Conservation (phyloP, 2,329 filamentous ascomycete genomes). For the Penicillium janthinellum region DNA sequence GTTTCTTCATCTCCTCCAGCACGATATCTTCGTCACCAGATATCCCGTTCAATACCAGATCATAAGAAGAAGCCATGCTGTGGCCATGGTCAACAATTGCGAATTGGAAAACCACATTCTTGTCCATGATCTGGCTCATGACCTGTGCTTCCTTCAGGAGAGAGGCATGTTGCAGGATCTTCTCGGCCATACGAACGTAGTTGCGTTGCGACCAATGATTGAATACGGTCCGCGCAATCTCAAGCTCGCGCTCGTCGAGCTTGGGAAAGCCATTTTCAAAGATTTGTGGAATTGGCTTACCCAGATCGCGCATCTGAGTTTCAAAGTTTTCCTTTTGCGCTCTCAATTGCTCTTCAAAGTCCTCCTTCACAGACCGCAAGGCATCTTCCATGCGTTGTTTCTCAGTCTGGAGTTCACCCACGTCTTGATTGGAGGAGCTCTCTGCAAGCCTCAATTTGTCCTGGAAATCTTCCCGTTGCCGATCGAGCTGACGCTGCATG, state of each 20-base stretch:
- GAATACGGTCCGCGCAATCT: conserved; percentile 66
- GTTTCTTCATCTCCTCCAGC: conserved; percentile 79
- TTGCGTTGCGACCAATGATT: conserved; percentile 79
- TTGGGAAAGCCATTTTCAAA: conserved; percentile 47
- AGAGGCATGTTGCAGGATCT: conserved; percentile 82
- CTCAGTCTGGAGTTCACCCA: conserved; percentile 80
- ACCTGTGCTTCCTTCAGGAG: conserved; percentile 93
- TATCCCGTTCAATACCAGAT: conserved; percentile 90
- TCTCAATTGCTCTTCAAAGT: conserved; percentile 85
- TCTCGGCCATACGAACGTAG: conserved; percentile 92
- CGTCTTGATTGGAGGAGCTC: conserved; percentile 68
- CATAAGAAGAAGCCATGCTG: conserved; percentile 87
- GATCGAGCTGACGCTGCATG: conserved; percentile 80
- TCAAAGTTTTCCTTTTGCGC: conserved; percentile 84
- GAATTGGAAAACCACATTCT: conserved; percentile 92
- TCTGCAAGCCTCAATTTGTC: conserved; percentile 75
- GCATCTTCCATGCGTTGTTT: conserved; percentile 84
- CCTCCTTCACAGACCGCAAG: conserved; percentile 74
- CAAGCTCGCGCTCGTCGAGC: conserved; percentile 71
- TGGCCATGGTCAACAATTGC: conserved; percentile 88
- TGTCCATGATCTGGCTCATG: conserved; percentile 95
- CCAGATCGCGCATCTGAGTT: conserved; percentile 76
- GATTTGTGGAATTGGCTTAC: conserved; percentile 58
- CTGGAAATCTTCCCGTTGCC: conserved; percentile 80
- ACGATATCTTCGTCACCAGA: conserved; percentile 81